Evolutionary conservation across 306 rosid genomes (phyloP), one percentile per base, ranked within the genome.

Genomic region (Rosa persica): DNA sequence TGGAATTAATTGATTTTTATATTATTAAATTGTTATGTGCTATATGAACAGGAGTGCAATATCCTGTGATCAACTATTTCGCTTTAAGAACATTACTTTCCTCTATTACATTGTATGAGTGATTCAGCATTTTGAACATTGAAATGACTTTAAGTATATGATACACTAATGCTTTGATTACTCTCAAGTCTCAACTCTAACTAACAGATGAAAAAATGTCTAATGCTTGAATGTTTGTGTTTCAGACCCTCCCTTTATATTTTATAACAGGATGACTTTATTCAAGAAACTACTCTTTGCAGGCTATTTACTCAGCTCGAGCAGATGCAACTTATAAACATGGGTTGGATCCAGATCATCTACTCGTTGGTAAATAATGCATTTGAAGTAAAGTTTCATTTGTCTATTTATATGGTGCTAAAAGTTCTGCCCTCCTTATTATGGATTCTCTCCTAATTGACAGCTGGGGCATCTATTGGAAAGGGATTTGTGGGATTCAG

Each of bases 251-350:
- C 15, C n/a, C 20, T 19, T 60, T 49, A 36, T 23, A 16, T 61
- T 75, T 60, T 75, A 10, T 8, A 23, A 27, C 54, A 25, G 43
- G 52, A 19, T 64, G 27, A 58, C 67, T 40, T 57, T 54, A 54
- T 55, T 57, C 17, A 54, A 42, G 65, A 68, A 67, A 65, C 73
- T 46, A 61, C 67, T 70, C 30, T 46, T 65, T 82, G 85, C 81
- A 94, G 98, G 98, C 89, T 83, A 87, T 94, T 79, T 90, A 87
- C 85, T 90, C 97, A 25, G 98, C 98, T 73, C 86, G 86, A 76
- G 98, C 96, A 81, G 91, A 94, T 15, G 97, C 97, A 68, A 81
- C 94, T 23, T 96, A 94, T 83, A 92, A 94, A 84, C 96, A 92
- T 61, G 94, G 96, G 67, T 73, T 94, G 87, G 90, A 92, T 87